Percentiles rank a stretch among this genome's conserved stretches.
Evolutionary conservation across 2,329 filamentous ascomycete species (phyloP).

Genomic region (Fusarium gaditjirri): DNA sequence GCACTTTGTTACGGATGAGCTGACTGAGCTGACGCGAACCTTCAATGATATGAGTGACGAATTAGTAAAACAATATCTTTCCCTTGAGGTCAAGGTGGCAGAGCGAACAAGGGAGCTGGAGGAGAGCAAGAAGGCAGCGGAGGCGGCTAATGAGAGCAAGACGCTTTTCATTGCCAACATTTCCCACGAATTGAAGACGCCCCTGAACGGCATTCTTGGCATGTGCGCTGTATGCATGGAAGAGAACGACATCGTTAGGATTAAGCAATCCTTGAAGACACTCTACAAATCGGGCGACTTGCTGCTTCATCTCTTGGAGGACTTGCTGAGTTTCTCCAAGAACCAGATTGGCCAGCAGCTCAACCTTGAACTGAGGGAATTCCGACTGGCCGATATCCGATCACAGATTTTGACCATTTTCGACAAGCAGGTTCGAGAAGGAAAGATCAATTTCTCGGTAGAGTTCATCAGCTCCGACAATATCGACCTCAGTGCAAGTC

Average conservation of each 20-base stretch:
- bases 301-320: constrained; percentile 85
- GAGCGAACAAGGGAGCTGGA: constrained; percentile 87
- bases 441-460: constrained; percentile 77
- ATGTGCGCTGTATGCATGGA: constrained; percentile 96
- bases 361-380: constrained; percentile 84
- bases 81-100: constrained; percentile 84
- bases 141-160: constrained; percentile 96
- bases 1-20: constrained; percentile 83
- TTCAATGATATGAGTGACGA: constrained; percentile 97
- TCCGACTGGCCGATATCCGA: constrained; percentile 83
- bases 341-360: constrained; percentile 92
- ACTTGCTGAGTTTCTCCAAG: constrained; percentile 92
- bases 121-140: constrained; percentile 89
- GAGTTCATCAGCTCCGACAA: constrained; percentile 65
- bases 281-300: constrained; percentile 82
- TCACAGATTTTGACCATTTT: constrained; percentile 88
- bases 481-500: constrained; percentile 43
- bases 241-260: constrained; percentile 79
- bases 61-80: constrained; percentile 84
- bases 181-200: constrained; percentile 87
- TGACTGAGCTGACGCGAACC: constrained; percentile 82
- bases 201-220: constrained; percentile 93
- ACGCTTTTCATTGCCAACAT: constrained; percentile 98
- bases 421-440: constrained; percentile 87
- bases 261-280: constrained; percentile 86